Evolutionary conservation across 2,329 filamentous ascomycete genomes (phyloP), one percentile per base, ranked within the genome.

Genomic region (Trichoderma hamatum): DNA sequence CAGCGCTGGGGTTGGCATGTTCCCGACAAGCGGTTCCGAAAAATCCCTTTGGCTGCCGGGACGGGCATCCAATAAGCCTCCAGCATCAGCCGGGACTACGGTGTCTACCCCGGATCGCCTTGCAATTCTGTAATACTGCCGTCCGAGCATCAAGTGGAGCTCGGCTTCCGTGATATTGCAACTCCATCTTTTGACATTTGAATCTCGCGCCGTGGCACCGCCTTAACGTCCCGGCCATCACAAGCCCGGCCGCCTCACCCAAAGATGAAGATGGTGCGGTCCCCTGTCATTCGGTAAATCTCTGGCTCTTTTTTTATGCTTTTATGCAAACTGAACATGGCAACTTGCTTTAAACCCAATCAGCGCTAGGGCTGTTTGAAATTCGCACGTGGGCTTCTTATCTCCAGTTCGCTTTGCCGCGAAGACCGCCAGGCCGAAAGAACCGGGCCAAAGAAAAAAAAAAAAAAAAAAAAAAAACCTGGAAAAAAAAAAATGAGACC

Each of bases 81-180:
- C 19, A 67, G 59, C 51, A 63, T 60, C 52, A 36, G 36, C 63
- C 55, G 55, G 61, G 67, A 58, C 70, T 69, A 64, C 61, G 68
- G 66, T 36, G 67, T 68, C 70, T 67, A 70, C 64, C 63, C 69
- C 68, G 68, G 68, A 62, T 55, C 65, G 39, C 60, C 72, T 67
- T 58, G 39, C 61, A 55, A 72, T 71, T 67, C 56, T 72, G 69
- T 68, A 66, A 62, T 70, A 65, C 58, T 70, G 68, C 67, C 67
- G 67, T 39, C 66, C 63, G 73, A 75, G 71, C 70, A 72, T 73
- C 73, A 74, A 72, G 74, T 75, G 74, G 74, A 74, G 70, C 68
- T 69, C 54, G 52, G 67, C 46, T 56, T 59, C 69, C 64, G 59
- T 66, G 70, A 43, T 39, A 49, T 70, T 46, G 30, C 52, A 69